These are phyloP conservation scores for Colletotrichum navitas DNA, from an alignment of 2,329 filamentous ascomycete species.

Conservation along the genomic window DNA sequence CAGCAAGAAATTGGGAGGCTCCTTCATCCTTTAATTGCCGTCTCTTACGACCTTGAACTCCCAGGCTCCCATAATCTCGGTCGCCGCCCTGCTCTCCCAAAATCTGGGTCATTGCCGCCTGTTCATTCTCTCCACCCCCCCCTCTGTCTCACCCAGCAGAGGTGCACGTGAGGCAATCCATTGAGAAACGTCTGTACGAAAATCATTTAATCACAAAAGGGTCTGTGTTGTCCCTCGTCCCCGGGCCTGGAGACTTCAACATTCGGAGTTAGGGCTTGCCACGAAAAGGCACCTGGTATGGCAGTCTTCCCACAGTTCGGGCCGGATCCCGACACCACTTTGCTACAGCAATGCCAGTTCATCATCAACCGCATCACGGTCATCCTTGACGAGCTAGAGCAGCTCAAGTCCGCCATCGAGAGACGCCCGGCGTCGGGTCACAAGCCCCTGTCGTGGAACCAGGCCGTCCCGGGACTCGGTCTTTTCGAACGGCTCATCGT, in stretches of 20 bases:
- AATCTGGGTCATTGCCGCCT: neutral
- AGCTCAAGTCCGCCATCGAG: conserved; percentile 38
- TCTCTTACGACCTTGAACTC: neutral
- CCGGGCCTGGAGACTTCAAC: neutral
- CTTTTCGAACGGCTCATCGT: conserved; percentile 39
- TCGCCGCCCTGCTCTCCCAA: neutral
- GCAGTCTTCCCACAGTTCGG: conserved; percentile 22
- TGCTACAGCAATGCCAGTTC: conserved; percentile 33
- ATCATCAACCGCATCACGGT: conserved; percentile 29
- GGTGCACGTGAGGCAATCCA: neutral
- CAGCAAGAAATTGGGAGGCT: neutral
- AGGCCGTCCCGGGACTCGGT: conserved; percentile 39
- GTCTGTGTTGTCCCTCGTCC: neutral
- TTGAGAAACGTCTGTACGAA: neutral
- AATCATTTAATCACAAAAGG: neutral
- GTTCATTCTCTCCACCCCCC: neutral
- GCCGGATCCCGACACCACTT: conserved; percentile 10
- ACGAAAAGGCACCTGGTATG: conserved; percentile 4
- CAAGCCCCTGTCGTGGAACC: conserved; percentile 41
- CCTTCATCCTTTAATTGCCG: neutral
- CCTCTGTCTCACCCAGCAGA: neutral
- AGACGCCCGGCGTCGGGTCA: conserved; percentile 30
- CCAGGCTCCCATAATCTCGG: neutral
- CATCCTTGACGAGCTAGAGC: conserved; percentile 36
- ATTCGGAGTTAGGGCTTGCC: neutral